Base-by-base conservation (phyloP, 139 green algal genomes). In the Astrephomene gubernaculifera region DNA sequence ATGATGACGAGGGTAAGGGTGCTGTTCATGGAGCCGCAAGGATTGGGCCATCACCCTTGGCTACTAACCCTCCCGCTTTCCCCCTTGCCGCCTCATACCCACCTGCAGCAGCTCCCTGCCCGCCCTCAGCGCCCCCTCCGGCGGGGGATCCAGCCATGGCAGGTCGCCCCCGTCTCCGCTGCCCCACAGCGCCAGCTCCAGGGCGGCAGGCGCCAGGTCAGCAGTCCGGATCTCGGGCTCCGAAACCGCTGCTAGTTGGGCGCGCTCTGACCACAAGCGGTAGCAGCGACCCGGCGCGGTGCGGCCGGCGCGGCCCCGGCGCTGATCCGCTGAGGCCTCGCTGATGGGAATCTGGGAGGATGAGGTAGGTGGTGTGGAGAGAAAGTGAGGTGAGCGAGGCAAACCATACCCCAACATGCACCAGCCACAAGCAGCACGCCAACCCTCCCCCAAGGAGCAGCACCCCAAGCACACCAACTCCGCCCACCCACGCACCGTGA, bases 111-210 rank as follows among this genome's bases (percentile, higher is more conserved):
- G 87, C 71, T 87, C 71, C 14, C 53, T 38, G 6, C 87, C 93
- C 1, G 69, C 69, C 6, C 29, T 54, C 54, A 95, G 21, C 6
- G 65, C 63, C 1, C 57, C 74, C 22, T 41, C 54, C 0, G 89
- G 87, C 4, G 93, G 93, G 0, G 89, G 53, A 60, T 96, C 93
- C n/a, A 95, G 85, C 91, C 92, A 96, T 39, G 85, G 64, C 82
- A 96, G 78, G 7, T 41, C 85, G 1, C 45, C 36, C 25, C 70
- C 83, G 39, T 87, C 83, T 27, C 83, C 78, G 31, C 61, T 57
- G 25, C 90, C 88, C 90, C 89, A 94, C 52, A 81, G 38, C 3
- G 92, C 90, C 64, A 96, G 91, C 60, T 89, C 41, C 71, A 96
- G 86, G 21, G 81, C 87, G 25, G 93, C 64, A 2, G 87, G 90